A percentile compares a stretch with the other conserved stretches of the same genome.
These are phyloP conservation scores for Amanita rimosa DNA, from an alignment of 768 basidiomycete genomes.

Conservation along the genomic window DNA sequence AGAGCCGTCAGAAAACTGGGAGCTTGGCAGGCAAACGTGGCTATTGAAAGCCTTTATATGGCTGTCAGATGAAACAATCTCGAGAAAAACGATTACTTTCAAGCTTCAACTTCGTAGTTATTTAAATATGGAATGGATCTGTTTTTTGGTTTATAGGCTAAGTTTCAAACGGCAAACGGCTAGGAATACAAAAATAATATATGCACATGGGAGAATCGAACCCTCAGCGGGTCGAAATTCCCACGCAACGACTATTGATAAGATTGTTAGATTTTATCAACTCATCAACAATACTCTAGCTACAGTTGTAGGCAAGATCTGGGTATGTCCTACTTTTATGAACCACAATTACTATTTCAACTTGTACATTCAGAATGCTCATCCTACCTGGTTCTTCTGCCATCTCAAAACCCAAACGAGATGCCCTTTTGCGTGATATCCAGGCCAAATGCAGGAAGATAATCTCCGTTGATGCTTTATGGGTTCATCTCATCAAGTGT, in stretches of 20 bases:
- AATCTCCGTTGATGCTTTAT: slow-evolving; percentile 67
- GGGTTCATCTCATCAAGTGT: slow-evolving; percentile 77
- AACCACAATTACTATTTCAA: neutral
- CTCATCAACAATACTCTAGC: too few species aligned
- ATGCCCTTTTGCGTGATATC: slow-evolving; percentile 50
- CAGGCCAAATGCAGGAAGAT: slow-evolving; percentile 42
- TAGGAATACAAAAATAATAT: slow-evolving; percentile 3
- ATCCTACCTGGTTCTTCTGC: slow-evolving; percentile 69
- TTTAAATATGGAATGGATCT: neutral
- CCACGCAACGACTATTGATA: slow-evolving; percentile 25
- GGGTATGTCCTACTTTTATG: neutral
- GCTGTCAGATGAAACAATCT: slow-evolving; percentile 22
- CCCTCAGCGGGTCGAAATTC: slow-evolving; percentile 36
- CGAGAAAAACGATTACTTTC: neutral
- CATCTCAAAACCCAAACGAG: slow-evolving; percentile 60
- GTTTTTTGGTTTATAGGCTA: neutral
- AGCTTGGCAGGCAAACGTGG: slow-evolving; percentile 76
- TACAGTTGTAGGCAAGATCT: too few species aligned
- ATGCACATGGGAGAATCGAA: slow-evolving; percentile 81
- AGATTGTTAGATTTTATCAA: too few species aligned
- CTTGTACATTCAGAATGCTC: slow-evolving; percentile 41
- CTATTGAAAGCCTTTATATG: slow-evolving; percentile 56
- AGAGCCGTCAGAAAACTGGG: slow-evolving; percentile 56
- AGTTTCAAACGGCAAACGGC: too few species aligned
- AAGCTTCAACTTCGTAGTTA: neutral